These are phyloP conservation scores for Komagataella pastoris DNA, from an alignment of 805 yeast genomes.

Conservation along the genomic window DNA sequence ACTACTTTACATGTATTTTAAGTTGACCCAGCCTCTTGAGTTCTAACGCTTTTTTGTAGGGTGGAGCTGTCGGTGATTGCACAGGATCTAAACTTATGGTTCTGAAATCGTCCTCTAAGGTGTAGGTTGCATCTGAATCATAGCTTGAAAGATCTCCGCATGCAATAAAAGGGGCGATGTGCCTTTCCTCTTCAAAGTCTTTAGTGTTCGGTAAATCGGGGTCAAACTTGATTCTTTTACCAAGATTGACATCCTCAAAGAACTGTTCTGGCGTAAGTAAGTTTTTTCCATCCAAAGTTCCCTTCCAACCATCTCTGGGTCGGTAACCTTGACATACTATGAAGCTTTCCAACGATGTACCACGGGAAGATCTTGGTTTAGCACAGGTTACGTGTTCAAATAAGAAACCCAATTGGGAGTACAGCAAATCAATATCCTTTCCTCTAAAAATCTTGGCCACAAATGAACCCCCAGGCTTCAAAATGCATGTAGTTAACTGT, in stretches of 20 bases:
- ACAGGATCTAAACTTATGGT: constrained; percentile 69
- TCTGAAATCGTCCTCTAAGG: constrained; percentile 28
- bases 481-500: constrained; percentile 79
- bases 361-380: constrained; percentile 90
- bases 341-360: constrained; percentile 88
- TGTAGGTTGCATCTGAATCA: constrained; percentile 93
- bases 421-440: constrained; percentile 84
- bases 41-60: constrained; percentile 85
- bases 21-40: constrained; percentile 39
- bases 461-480: constrained; percentile 83
- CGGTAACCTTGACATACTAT: constrained; percentile 82
- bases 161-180: constrained; percentile 84
- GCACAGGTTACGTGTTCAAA: constrained; percentile 89
- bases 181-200: constrained; percentile 38
- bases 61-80: constrained; percentile 93
- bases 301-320: constrained; percentile 79
- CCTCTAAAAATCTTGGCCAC: constrained; percentile 97
- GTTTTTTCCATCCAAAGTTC: constrained; percentile 28
- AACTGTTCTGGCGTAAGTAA: constrained; percentile 65
- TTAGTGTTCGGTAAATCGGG: constrained; percentile 26
- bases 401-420: constrained; percentile 79
- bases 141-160: constrained; percentile 85
- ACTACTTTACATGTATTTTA: neutral
- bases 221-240: constrained; percentile 30
- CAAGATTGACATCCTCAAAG: constrained; percentile 50